A percentile compares a stretch with the other conserved stretches of the same genome.
Conservation (phyloP, 2,329 filamentous ascomycete species). For the Neophaeococcomyces aloes region DNA sequence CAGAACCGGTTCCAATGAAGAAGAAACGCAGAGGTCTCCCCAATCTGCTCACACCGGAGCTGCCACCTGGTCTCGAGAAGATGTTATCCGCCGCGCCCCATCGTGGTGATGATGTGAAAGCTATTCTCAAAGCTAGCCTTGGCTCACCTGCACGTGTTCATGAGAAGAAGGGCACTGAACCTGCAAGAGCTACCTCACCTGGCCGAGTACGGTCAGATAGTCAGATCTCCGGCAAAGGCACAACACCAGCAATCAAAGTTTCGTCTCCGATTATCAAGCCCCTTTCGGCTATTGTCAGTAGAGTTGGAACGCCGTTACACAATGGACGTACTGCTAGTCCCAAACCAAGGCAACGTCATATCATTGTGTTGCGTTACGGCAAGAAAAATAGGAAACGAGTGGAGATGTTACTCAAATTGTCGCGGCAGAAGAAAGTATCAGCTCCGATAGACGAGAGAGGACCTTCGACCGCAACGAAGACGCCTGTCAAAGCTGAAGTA, state of each 20-base stretch:
- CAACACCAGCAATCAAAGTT: slow-evolving; percentile 12
- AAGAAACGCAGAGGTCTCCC: slow-evolving; percentile 12
- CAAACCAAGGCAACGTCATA: slow-evolving; percentile 25
- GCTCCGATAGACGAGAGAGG: slow-evolving; percentile 8
- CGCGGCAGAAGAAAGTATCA: slow-evolving; percentile 16
- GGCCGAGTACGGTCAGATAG: slow-evolving; percentile 18
- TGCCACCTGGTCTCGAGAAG: slow-evolving; percentile 19
- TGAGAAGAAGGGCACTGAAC: not conserved
- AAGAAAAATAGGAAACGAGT: slow-evolving; percentile 40
- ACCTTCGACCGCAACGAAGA: slow-evolving; percentile 2
- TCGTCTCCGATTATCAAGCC: slow-evolving; percentile 11
- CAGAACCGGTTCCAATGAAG: slow-evolving; percentile 2
- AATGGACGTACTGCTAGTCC: slow-evolving; percentile 17
- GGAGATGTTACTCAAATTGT: slow-evolving; percentile 35
- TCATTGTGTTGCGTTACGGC: slow-evolving; percentile 44
- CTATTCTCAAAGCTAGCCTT: slow-evolving; percentile 9
- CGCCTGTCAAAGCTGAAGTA: slow-evolving; percentile 9
- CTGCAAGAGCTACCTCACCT: not conserved
- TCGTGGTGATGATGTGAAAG: slow-evolving; percentile 16
- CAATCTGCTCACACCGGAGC: slow-evolving; percentile 16
- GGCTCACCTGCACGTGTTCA: not conserved
- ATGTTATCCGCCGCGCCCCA: slow-evolving; percentile 13
- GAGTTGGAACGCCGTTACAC: slow-evolving; percentile 10
- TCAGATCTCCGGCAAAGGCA: slow-evolving; percentile 15
- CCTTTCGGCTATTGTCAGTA: not conserved